These are phyloP conservation scores for Epichloe aotearoae DNA, from an alignment of 2,329 filamentous ascomycete species.

Conservation along the genomic window DNA sequence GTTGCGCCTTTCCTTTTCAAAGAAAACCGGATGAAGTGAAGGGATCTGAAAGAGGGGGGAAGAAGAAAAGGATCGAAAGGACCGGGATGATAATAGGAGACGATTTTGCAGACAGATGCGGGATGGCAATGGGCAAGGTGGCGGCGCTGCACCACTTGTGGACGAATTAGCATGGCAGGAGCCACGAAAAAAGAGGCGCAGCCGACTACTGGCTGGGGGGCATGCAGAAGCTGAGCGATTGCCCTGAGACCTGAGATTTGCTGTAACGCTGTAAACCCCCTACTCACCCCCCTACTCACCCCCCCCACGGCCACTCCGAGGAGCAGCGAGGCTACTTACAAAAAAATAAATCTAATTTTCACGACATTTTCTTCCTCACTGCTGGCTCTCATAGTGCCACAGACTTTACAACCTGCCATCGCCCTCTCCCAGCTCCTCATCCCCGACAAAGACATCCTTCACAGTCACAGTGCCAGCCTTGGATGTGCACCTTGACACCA, in stretches of 20 bases:
- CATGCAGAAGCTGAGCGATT: too few species aligned
- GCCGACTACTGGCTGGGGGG: too few species aligned
- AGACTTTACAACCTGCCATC: constrained; percentile 1
- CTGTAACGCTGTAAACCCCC: too few species aligned
- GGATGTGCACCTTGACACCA: constrained; percentile 14
- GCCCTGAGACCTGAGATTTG: too few species aligned
- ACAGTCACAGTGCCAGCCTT: too few species aligned
- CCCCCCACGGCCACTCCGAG: too few species aligned
- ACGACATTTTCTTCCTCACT: not conserved
- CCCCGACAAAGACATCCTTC: constrained; percentile 21
- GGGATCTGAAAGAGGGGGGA: not conserved
- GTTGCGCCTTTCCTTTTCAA: not conserved
- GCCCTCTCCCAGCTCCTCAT: constrained; percentile 1
- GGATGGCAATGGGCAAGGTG: not conserved
- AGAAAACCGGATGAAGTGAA: not conserved
- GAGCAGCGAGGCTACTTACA: too few species aligned
- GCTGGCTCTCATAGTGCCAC: not conserved
- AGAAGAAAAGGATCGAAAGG: not conserved
- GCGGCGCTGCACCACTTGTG: not conserved
- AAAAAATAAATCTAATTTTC: too few species aligned
- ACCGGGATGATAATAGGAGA: not conserved
- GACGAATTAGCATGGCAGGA: too few species aligned
- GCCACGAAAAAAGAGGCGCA: too few species aligned
- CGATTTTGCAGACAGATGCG: too few species aligned
- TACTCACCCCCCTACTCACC: too few species aligned